Evolutionary conservation across 495 filamentous ascomycete genomes (phyloP), one percentile per base, ranked within the genome.

Genomic region (Xylaria nigripes): DNA sequence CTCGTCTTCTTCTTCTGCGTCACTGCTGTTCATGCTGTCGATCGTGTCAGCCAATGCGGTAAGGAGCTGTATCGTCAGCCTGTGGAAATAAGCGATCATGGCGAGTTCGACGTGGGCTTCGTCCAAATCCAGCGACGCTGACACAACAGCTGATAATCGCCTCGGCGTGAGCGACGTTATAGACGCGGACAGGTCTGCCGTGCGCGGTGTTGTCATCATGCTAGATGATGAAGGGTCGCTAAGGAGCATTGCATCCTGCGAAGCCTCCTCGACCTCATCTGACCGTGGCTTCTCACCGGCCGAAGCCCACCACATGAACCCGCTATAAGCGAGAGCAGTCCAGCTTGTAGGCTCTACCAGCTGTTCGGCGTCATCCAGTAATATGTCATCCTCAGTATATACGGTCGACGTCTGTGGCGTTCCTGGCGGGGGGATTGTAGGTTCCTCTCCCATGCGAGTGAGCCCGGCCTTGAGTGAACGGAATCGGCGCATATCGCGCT

Each of bases 271-370:
- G 19, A 74, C 67, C 36, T 77, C 70, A 15, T 72, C 69, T 30
- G 73, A 66, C 21, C 81, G 78, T 2, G 84, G 77, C 66, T 87
- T 82, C 68, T 97, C 93, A 45, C 93, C 93, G 0, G 93, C 93
- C 1, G 89, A 91, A 0, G 93, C 93, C 93, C 93, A 98, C 92
- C 92, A 98, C 72, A 96, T 91, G 74, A 96, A 96, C 3, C 86
- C 85, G 23, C 79, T 82, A 64, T 96, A 97, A 8, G 91, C 91
- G 12, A 95, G 79, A 6, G 88, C 87, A 0, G 89, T 76, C 93
- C 92, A 97, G n/a, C 85, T 87, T 34, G 83, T 73, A 0, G 89
- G 84, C 60, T 96, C 90, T 42, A 87, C 78, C 22, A 90, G 75
- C 29, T 66, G 60, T 30, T 79, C 78, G 34, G 70, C 72, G 25